Evolutionary conservation across 2,329 filamentous ascomycete genomes (phyloP), one percentile per base, ranked within the genome.

Genomic region (Cadophora gregata): DNA sequence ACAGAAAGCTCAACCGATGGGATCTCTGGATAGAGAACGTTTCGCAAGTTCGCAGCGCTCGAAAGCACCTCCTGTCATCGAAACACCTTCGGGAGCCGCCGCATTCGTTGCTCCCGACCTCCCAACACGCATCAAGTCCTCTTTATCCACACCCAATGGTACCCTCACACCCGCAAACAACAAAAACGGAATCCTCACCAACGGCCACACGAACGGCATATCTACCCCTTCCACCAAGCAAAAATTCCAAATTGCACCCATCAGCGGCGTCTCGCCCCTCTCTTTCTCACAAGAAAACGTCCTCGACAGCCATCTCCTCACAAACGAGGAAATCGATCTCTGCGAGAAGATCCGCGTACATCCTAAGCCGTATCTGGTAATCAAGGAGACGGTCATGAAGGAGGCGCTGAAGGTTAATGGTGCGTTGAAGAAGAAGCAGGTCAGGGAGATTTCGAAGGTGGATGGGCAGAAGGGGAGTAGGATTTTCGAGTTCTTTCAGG

Each of bases 401-500:
- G 95, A 98, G 77, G 93, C 95, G 0, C 87, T 97, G 77, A 96
- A 95, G 80, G 89, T 90, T 66, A 95, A 96, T 66, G 96, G 96
- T 0, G 87, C 85, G 14, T 81, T 99, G 8, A 98, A 97, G 83
- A 97, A 96, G 85, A 98, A 97, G 80, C 90, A 95, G 73, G 93
- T 93, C 1, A 92, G 90, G 76, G 92, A 96, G 76, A 90, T 98
- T 29, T 94, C 91, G 76, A 80, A 89, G 77, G 86, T 98, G 62
- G 95, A 98, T 75, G 87, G 88, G 10, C 91, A 91, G 70, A 98
- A 97, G 78, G 90, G 92, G 0, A 90, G 91, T 21, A 86, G 93
- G 71, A 88, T 98, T 66, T 97, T 95, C 79, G 96, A 98, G 78
- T 98, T 97, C 77, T 94, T 97, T 81, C 92, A 97, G 69, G 92